Evolutionary conservation across 108 stramenopile genomes (phyloP), one percentile per base, ranked within the genome.

Genomic region (Craspedostauros australis): DNA sequence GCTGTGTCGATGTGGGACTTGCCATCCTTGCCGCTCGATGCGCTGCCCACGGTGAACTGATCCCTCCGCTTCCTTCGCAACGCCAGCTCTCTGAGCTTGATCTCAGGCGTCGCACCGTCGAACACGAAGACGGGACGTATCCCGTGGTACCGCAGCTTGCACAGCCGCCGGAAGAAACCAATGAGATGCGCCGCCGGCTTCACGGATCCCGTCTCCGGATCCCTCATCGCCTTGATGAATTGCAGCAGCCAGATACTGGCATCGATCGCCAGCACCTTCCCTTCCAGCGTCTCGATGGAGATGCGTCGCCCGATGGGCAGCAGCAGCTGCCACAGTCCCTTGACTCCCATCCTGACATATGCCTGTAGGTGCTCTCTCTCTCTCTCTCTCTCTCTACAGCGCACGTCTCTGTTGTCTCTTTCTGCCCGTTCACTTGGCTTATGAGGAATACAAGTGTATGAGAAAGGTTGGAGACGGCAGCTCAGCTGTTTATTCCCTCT

Each of bases 41-140:
- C 20, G n/a, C n/a, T n/a, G n/a, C n/a, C n/a, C n/a, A 12, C 42
- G 61, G 25, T 50, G 68, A 79, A 64, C 63, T 68, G 60, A 44
- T 95, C 91, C 23, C 88, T 64, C 32, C 75, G 62, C 30, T 75
- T 49, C 34, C 71, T 55, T 26, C 98, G 60, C 8, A 61, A 57
- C 15, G 54, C 54, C 8, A 97, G 39, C 30, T 92, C 93, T 38
- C 87, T 60, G 29, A 60, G 53, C 59, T 99, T 99, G 20, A 99
- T 77, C 31, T 76, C 85, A 8, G 99, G 99, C 43, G 88, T 90
- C 1, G 64, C 72, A n/a, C 96, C 97, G 62, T 99, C 98, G 52
- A 99, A 98, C 15, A 99, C 98, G 16, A 99, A 84, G 27, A 99
- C 95, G 6, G 99, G 97, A 31, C 83, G 73, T 27, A 99, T 95